Base-by-base conservation (phyloP, 2,329 filamentous ascomycete species). In the Diplodia seriata region DNA sequence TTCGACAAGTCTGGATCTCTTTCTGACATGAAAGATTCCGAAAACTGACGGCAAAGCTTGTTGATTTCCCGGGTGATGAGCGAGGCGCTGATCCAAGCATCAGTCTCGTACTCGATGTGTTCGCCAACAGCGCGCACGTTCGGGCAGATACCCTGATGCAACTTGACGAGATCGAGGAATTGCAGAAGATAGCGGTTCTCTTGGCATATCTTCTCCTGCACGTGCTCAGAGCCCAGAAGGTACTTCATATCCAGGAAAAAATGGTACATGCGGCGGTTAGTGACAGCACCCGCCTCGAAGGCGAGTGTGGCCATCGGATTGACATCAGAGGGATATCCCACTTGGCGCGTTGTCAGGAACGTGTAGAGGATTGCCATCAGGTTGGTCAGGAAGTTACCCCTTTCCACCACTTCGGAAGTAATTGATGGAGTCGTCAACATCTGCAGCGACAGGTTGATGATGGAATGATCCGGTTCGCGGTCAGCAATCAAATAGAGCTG, bases 391-490 rank as follows among this genome's bases (percentile, higher is more conserved):
- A 99, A 99, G 78, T 99, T 99, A 33, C 94, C 94, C 55, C 93
- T 88, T 74, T 97, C 92, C 9, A 99, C 93, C 61, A 98, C 91
- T 79, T 99, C 96, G 54, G 93, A 91, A 0, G 94, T 98, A 72
- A 99, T 98, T 0, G 94, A 97, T 1, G 95, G 94, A 0, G 95
- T 97, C 0, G 95, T 99, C 70, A 99, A 84, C 88, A 99, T 96
- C 76, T 99, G 95, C 36, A 98, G 83, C 4, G 94, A 98, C 47
- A 99, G 87, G 76, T 97, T 97, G 83, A 99, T 97, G 76, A 99
- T 98, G 12, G 94, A 98, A 79, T 98, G 94, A 75, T 99, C 95
- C 2, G 95, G 95, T 77, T 99, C 95, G 71, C 95, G 87, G 76
- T 99, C 95, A 15, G 94, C 94, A 71, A 99, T 95, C 36, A 99